phyloP scores from a whole-genome alignment of 495 filamentous ascomycete species.

The Darksidea phi region DNA sequence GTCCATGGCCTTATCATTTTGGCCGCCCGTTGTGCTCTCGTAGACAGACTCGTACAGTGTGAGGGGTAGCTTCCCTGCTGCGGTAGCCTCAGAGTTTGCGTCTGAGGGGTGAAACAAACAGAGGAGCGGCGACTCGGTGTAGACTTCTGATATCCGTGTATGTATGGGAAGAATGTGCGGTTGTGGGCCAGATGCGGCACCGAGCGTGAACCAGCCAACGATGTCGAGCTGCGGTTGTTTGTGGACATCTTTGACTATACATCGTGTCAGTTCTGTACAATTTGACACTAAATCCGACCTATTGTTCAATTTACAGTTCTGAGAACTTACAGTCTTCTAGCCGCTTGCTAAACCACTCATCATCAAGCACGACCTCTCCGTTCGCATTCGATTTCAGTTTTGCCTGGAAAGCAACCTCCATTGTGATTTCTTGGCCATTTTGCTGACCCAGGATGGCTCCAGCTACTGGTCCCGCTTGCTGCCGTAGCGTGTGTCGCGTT shows the following conservation, averaged over 20 bases:
- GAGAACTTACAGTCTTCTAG: constrained; percentile 73
- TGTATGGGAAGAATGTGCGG: constrained; percentile 69
- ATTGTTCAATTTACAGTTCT: background rate
- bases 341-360: constrained; percentile 73
- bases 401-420: constrained; percentile 91
- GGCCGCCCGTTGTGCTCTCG: constrained; percentile 57
- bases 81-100: constrained; percentile 48
- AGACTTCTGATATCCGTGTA: constrained; percentile 64
- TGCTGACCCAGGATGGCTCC: constrained; percentile 88
- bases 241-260: constrained; percentile 81
- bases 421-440: constrained; percentile 81
- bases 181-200: constrained; percentile 69
- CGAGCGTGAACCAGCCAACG: constrained; percentile 92
- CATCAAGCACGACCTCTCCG: constrained; percentile 55
- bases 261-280: background rate
- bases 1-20: constrained; percentile 61
- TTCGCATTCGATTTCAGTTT: constrained; percentile 54
- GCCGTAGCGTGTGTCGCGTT: constrained; percentile 79
- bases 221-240: constrained; percentile 78
- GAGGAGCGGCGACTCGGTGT: constrained; percentile 85
- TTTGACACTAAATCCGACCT: background rate
- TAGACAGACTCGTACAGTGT: constrained; percentile 86
- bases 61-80: constrained; percentile 79
- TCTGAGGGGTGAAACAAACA: constrained; percentile 76
- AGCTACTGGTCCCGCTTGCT: constrained; percentile 70